Evolutionary conservation across 768 basidiomycete genomes (phyloP).

Genomic region (Boletellus emodensis): DNA sequence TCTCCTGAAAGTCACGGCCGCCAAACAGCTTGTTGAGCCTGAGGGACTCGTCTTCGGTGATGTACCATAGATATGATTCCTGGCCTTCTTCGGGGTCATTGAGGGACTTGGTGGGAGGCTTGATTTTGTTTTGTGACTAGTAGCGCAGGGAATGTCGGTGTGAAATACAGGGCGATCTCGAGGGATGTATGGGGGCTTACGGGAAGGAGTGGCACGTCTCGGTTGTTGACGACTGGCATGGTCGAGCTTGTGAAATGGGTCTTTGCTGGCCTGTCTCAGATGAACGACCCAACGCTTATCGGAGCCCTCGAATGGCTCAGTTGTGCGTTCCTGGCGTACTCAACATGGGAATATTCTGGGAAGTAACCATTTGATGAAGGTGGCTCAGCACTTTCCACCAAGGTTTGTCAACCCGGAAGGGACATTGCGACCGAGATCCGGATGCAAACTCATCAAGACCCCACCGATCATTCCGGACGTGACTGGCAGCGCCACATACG

Average conservation of each 20-base stretch:
- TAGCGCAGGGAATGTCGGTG: background rate
- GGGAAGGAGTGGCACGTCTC: constrained; percentile 6
- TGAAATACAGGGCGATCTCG: background rate
- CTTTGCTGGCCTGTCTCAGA: too few species aligned
- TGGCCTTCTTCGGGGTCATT: background rate
- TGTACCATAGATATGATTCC: constrained; percentile 12
- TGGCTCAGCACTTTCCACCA: too few species aligned
- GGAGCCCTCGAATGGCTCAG: background rate
- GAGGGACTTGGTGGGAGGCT: constrained; percentile 7
- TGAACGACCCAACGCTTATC: background rate
- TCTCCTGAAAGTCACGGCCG: constrained; percentile 11
- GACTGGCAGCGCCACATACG: too few species aligned
- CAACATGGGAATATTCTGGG: too few species aligned
- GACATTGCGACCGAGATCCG: too few species aligned
- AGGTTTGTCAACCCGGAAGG: too few species aligned
- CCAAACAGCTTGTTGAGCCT: constrained; percentile 12
- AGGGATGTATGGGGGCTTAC: background rate
- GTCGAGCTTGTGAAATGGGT: background rate
- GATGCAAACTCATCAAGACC: too few species aligned
- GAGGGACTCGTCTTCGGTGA: constrained; percentile 17
- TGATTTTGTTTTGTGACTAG: constrained; percentile 5
- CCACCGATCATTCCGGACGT: too few species aligned
- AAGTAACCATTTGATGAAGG: too few species aligned
- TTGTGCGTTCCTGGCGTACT: background rate
- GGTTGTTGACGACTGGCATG: constrained; percentile 7